These are phyloP conservation scores for Acacia confusa DNA, from an alignment of 306 rosid genomes.

Conservation along the genomic window DNA sequence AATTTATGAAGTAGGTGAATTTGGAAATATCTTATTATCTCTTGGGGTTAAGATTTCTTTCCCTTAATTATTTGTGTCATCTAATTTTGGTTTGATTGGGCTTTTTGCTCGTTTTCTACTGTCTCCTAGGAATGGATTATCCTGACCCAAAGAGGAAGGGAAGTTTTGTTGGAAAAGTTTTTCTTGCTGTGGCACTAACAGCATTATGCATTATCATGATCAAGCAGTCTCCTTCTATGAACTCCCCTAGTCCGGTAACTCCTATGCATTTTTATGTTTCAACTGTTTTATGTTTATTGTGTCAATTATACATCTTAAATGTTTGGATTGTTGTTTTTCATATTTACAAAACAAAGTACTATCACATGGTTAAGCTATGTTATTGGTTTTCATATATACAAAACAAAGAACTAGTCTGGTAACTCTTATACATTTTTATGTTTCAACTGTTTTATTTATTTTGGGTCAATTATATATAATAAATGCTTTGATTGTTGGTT, in stretches of 20 bases:
- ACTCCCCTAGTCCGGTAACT: constrained; percentile 69
- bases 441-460: background rate
- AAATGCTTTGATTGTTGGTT: constrained; percentile 17
- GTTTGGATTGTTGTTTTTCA: constrained; percentile 19
- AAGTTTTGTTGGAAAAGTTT: constrained; percentile 63
- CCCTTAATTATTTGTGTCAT: background rate
- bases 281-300: background rate
- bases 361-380: background rate
- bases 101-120: constrained; percentile 12
- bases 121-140: constrained; percentile 76
- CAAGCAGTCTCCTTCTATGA: constrained; percentile 80
- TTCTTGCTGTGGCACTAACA: constrained; percentile 73
- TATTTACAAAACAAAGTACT: constrained; percentile 2
- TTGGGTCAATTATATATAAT: background rate
- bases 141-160: constrained; percentile 81
- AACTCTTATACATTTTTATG: constrained; percentile 8
- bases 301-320: background rate
- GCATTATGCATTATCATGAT: constrained; percentile 78
- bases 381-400: background rate
- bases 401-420: constrained; percentile 52
- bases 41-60: constrained; percentile 5
- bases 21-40: background rate
- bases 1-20: constrained; percentile 7
- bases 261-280: background rate
- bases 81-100: background rate